Evolutionary conservation across 2,329 filamentous ascomycete species (phyloP).

Genomic region (Trichoderma sp.): DNA sequence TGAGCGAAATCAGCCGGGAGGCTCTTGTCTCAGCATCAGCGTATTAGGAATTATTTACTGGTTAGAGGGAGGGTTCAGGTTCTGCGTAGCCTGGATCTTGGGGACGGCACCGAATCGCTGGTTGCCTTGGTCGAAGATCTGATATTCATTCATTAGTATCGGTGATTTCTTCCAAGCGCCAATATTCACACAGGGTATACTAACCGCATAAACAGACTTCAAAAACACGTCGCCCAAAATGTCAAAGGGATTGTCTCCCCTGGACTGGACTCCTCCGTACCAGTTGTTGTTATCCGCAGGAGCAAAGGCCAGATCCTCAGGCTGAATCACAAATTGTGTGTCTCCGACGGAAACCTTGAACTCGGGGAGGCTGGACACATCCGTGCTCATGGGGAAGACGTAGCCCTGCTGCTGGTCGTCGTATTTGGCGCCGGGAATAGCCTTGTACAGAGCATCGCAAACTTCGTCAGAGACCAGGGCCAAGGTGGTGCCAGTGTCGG

Average conservation of each 20-base stretch:
- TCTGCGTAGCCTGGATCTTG: slow-evolving; percentile 14
- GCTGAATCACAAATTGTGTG: slow-evolving; percentile 17
- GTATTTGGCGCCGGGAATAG: slow-evolving; percentile 47
- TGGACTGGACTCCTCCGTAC: slow-evolving; percentile 11
- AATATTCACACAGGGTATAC: not conserved
- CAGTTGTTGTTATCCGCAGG: slow-evolving; percentile 3
- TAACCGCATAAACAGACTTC: slow-evolving; percentile 18
- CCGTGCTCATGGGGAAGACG: slow-evolving; percentile 41
- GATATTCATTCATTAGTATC: not conserved
- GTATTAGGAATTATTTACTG: not conserved
- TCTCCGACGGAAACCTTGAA: slow-evolving; percentile 16
- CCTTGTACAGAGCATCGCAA: slow-evolving; percentile 50
- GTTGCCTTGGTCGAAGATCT: slow-evolving; percentile 19
- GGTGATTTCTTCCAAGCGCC: not conserved
- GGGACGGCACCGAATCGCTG: slow-evolving; percentile 16
- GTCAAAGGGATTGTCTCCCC: slow-evolving; percentile 14
- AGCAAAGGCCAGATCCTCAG: slow-evolving; percentile 1
- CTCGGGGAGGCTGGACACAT: slow-evolving; percentile 2
- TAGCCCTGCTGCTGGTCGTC: slow-evolving; percentile 46
- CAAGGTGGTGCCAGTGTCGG: slow-evolving; percentile 64
- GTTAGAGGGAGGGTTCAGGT: not conserved
- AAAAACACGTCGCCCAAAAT: slow-evolving; percentile 17
- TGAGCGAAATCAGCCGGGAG: not conserved
- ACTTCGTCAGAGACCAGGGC: slow-evolving; percentile 58
- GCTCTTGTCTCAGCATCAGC: not conserved